Evolutionary conservation across 176 grass and related monocot species (phyloP).

Genomic region (Oryza meridionalis): DNA sequence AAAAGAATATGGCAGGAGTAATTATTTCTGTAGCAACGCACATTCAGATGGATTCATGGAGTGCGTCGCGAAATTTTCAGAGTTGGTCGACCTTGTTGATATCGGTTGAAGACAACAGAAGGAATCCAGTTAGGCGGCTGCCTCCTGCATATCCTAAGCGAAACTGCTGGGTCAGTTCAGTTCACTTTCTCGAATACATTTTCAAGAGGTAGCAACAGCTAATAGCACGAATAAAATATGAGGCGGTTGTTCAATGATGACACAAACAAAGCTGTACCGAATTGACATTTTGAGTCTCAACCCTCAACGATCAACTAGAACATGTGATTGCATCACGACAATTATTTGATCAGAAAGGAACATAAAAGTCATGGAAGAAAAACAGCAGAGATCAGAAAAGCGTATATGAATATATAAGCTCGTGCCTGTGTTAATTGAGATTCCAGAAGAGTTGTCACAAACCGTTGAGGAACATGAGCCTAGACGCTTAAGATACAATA

Average conservation of each 20-base stretch:
- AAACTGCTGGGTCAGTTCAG: background rate
- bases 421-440: background rate
- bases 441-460: background rate
- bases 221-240: background rate
- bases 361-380: background rate
- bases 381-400: background rate
- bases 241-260: background rate
- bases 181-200: background rate
- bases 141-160: background rate
- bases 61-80: background rate
- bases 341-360: conserved; percentile 3
- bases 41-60: background rate
- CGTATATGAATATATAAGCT: background rate
- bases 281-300: background rate
- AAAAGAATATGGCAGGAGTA: background rate
- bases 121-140: background rate
- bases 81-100: background rate
- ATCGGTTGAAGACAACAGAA: background rate
- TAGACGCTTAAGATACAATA: background rate
- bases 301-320: conserved; percentile 9
- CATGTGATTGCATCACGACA: conserved; percentile 5
- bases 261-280: background rate
- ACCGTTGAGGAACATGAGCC: background rate
- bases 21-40: background rate
- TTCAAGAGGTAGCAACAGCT: background rate